Conservation (phyloP, 768 basidiomycete genomes). For the Asterophora parasitica region DNA sequence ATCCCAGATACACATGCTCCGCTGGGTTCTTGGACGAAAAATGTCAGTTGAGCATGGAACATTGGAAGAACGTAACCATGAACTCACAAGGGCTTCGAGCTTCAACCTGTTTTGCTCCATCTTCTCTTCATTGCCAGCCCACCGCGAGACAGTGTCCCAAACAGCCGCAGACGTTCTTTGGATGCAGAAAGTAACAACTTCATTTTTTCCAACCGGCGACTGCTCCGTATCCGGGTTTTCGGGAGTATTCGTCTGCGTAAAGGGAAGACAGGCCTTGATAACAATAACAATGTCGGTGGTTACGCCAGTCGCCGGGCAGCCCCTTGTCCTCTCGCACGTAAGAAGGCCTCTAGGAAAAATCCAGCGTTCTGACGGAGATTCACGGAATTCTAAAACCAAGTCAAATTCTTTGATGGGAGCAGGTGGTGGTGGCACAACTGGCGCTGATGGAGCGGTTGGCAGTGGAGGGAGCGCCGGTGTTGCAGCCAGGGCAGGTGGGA, state of each 20-base stretch:
- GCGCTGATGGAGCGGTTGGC: conserved; percentile 10
- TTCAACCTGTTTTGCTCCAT: conserved; percentile 43
- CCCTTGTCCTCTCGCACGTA: conserved; percentile 38
- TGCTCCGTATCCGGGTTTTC: conserved; percentile 3
- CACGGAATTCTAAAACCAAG: conserved; percentile 67
- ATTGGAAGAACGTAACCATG: neutral
- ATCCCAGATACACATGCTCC: conserved; percentile 49
- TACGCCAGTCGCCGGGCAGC: conserved; percentile 18
- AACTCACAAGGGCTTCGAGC: conserved; percentile 43
- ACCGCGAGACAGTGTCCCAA: conserved; percentile 56
- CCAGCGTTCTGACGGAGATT: conserved; percentile 59
- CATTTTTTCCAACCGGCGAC: conserved; percentile 8
- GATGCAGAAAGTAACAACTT: conserved; percentile 43
- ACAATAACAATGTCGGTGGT: conserved; percentile 35
- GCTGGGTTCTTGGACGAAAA: conserved; percentile 30
- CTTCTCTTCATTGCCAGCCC: conserved; percentile 55
- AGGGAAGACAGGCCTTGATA: conserved; percentile 43
- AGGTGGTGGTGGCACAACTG: conserved; percentile 12
- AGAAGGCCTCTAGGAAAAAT: conserved; percentile 59
- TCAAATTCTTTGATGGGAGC: conserved; percentile 57
- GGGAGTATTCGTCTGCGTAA: conserved; percentile 17
- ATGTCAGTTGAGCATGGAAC: neutral
- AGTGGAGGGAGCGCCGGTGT: conserved; percentile 6
- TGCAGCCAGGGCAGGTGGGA: conserved; percentile 9
- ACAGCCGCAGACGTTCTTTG: conserved; percentile 42